These are phyloP conservation scores for Mesembryanthemum crystallinum DNA, from an alignment of 148 eudicot genomes.

Conservation along the genomic window DNA sequence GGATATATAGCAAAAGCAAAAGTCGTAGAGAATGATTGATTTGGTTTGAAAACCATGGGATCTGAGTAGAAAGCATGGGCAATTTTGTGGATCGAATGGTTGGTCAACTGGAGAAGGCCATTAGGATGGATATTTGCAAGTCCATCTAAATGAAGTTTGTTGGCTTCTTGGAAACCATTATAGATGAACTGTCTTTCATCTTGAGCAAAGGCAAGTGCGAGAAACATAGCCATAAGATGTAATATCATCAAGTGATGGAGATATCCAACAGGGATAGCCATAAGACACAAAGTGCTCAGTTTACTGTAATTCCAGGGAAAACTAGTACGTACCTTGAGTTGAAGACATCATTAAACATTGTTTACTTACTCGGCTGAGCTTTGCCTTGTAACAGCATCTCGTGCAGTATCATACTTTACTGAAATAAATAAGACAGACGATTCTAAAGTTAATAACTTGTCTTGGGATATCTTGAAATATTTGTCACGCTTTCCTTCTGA, in stretches of 20 bases:
- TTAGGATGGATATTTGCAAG: slow-evolving; percentile 16
- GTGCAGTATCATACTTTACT: too few relatives aligned
- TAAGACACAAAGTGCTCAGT: not conserved
- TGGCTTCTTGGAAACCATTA: slow-evolving; percentile 27
- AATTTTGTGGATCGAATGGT: not conserved
- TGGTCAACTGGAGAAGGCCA: slow-evolving; percentile 24
- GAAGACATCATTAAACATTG: too few relatives aligned
- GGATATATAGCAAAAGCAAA: slow-evolving; percentile 27
- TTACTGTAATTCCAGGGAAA: too few relatives aligned
- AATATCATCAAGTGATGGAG: not conserved
- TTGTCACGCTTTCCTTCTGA: too few relatives aligned
- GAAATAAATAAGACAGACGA: too few relatives aligned
- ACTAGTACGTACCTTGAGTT: not conserved
- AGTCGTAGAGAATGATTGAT: slow-evolving; percentile 24
- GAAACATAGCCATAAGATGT: not conserved
- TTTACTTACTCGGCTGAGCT: too few relatives aligned
- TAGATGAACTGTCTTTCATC: slow-evolving; percentile 24
- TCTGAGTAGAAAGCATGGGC: slow-evolving; percentile 30
- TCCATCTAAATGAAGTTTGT: slow-evolving; percentile 19
- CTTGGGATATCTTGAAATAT: too few relatives aligned
- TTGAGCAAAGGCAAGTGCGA: slow-evolving; percentile 5
- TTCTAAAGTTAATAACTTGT: too few relatives aligned
- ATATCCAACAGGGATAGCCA: not conserved
- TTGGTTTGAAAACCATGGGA: slow-evolving; percentile 15
- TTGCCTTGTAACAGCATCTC: too few relatives aligned